Evolutionary conservation across 306 rosid genomes (phyloP).

Genomic region (Cicer arietinum): DNA sequence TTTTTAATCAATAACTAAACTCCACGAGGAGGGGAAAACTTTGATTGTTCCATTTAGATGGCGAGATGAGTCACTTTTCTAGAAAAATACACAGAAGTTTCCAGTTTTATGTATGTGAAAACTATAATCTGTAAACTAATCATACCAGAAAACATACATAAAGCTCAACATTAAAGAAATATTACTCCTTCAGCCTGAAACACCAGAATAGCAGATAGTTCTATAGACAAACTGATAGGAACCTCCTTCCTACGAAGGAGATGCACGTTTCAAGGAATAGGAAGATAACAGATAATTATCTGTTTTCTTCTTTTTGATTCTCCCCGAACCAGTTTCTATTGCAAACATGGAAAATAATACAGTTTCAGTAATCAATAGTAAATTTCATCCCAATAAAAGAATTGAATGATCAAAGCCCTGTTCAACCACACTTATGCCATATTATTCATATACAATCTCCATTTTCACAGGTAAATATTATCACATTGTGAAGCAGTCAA

Average conservation of each 20-base stretch:
- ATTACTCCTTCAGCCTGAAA: constrained; percentile 11
- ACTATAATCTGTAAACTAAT: constrained; percentile 4
- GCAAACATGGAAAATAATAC: not conserved
- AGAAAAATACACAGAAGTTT: not conserved
- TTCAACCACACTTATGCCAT: constrained; percentile 4
- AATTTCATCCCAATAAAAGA: not conserved
- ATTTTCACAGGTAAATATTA: not conserved
- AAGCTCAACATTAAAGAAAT: constrained; percentile 10
- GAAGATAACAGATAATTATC: too few species aligned
- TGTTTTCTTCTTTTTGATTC: not conserved
- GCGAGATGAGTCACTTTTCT: constrained; percentile 11
- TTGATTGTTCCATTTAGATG: not conserved
- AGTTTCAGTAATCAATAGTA: not conserved
- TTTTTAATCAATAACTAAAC: not conserved
- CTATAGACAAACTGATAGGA: constrained; percentile 2
- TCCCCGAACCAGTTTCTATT: not conserved
- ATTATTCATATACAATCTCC: not conserved
- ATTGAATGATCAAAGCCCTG: constrained; percentile 11
- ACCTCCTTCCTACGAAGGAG: not conserved
- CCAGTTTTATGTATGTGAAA: not conserved
- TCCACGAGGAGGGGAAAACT: not conserved
- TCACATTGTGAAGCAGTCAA: not conserved
- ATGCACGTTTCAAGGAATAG: too few species aligned
- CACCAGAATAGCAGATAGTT: constrained; percentile 9
- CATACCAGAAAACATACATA: constrained; percentile 10